phyloP scores from a whole-genome alignment of 2,329 filamentous ascomycete species.

The Epichloe brachyelytri region DNA sequence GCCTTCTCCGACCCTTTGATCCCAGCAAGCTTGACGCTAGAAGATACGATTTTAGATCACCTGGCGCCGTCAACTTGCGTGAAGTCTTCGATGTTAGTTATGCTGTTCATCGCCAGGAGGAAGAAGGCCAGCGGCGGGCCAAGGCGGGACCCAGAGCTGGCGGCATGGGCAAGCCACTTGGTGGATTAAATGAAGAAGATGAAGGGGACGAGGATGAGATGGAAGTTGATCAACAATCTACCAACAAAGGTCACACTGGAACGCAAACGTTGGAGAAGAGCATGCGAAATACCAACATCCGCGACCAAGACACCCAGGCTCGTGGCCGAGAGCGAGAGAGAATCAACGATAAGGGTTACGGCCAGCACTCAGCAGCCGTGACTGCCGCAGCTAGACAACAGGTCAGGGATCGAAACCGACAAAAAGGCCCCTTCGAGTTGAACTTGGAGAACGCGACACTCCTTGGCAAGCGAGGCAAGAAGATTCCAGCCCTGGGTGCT shows the following conservation, averaged over 20 bases:
- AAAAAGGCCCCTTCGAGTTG: conserved; percentile 80
- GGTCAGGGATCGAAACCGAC: conserved; percentile 51
- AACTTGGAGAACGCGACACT: conserved; percentile 84
- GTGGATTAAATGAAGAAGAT: conserved; percentile 56
- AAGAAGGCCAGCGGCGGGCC: conserved; percentile 85
- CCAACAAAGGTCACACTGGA: conserved; percentile 28
- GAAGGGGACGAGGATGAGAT: conserved; percentile 42
- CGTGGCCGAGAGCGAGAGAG: conserved; percentile 23
- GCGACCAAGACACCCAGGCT: conserved; percentile 27
- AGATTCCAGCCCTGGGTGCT: conserved; percentile 33
- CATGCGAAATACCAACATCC: conserved; percentile 71
- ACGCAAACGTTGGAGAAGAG: conserved; percentile 72
- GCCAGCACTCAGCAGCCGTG: conserved; percentile 75
- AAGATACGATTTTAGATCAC: conserved; percentile 85
- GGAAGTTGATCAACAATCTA: conserved; percentile 51
- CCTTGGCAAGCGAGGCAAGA: conserved; percentile 55
- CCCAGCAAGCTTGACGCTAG: conserved; percentile 42
- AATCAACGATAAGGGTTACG: conserved; percentile 53
- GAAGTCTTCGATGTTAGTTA: conserved; percentile 99
- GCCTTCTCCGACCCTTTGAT: conserved; percentile 41
- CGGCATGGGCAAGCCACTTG: conserved; percentile 43
- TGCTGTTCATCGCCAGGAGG: conserved; percentile 90
- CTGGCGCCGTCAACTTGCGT: conserved; percentile 85
- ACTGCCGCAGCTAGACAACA: conserved; percentile 74
- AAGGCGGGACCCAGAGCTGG: conserved; percentile 63